Evolutionary conservation across 1,139 yeast species (phyloP).

Genomic region (Kodamaea plutei): DNA sequence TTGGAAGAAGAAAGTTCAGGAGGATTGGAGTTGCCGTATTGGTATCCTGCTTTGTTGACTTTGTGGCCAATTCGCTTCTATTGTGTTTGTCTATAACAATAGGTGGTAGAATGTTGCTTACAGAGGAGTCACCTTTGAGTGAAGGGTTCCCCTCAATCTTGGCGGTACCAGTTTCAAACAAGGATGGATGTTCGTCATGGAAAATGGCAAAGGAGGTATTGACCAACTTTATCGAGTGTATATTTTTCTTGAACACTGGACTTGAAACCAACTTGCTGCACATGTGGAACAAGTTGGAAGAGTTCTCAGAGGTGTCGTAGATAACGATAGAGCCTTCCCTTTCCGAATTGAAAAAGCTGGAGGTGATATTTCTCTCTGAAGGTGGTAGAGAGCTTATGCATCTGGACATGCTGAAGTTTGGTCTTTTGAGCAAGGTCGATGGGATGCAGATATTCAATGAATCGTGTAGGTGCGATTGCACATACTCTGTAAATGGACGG

Average conservation of each 20-base stretch:
- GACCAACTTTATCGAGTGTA: constrained; percentile 29
- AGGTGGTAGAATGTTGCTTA: constrained; percentile 10
- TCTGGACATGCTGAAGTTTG: constrained; percentile 53
- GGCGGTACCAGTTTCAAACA: constrained; percentile 14
- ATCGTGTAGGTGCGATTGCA: constrained; percentile 45
- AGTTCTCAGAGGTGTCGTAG: constrained; percentile 31
- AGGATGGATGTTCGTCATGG: constrained; percentile 16
- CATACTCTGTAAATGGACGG: constrained; percentile 65
- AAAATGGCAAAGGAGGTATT: constrained; percentile 33
- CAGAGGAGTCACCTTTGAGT: constrained; percentile 1
- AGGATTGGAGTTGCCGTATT: constrained; percentile 25
- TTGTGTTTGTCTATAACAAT: constrained; percentile 4
- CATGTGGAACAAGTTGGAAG: constrained; percentile 43
- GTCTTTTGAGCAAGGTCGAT: constrained; percentile 68
- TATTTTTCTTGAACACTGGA: constrained; percentile 19
- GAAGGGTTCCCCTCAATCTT: background rate
- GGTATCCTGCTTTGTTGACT: constrained; percentile 4
- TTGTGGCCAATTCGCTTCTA: constrained; percentile 6
- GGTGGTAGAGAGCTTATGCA: constrained; percentile 55
- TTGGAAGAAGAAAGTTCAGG: constrained; percentile 28
- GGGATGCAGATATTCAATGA: constrained; percentile 74
- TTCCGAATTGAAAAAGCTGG: constrained; percentile 12
- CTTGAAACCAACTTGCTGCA: constrained; percentile 44
- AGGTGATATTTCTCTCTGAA: constrained; percentile 32
- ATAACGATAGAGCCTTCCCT: constrained; percentile 16